phyloP scores from a whole-genome alignment of 2,329 filamentous ascomycete genomes.

The Claviceps lovelessii region DNA sequence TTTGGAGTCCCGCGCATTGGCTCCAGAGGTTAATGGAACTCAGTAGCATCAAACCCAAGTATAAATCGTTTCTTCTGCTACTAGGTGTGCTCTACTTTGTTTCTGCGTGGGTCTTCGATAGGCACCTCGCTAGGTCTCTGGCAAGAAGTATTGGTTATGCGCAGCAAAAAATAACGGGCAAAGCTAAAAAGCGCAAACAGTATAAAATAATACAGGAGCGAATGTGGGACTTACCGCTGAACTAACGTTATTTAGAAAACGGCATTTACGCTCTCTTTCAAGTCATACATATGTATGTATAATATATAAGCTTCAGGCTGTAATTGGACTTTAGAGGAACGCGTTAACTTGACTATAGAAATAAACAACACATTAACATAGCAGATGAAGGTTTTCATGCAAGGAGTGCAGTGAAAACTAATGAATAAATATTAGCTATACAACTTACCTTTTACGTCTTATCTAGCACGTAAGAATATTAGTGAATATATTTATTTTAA shows the following conservation, averaged over 20 bases:
- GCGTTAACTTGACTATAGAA: too few species aligned
- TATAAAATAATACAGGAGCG: constrained; percentile 71
- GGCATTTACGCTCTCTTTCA: too few species aligned
- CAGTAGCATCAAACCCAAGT: constrained; percentile 58
- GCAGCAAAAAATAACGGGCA: constrained; percentile 42
- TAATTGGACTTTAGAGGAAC: too few species aligned
- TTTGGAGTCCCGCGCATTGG: constrained; percentile 57
- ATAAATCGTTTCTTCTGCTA: constrained; percentile 56
- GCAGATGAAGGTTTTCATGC: too few species aligned
- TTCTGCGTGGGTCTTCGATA: constrained; percentile 58
- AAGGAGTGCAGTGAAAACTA: too few species aligned
- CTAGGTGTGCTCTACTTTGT: constrained; percentile 57
- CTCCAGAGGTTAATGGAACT: constrained; percentile 69
- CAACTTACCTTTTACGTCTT: too few species aligned
- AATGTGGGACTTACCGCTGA: constrained; percentile 11
- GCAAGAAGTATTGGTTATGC: constrained; percentile 51
- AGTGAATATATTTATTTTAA: too few species aligned
- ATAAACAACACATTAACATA: too few species aligned
- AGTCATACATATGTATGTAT: too few species aligned
- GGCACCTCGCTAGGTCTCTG: constrained; percentile 51
- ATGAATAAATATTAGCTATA: too few species aligned
- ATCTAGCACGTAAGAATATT: too few species aligned
- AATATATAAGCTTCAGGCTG: too few species aligned
- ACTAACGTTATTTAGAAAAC: background rate
- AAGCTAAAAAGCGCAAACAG: constrained; percentile 65